These are phyloP conservation scores for Apium graveolens DNA, from an alignment of 129 eudicot genomes.

Conservation along the genomic window DNA sequence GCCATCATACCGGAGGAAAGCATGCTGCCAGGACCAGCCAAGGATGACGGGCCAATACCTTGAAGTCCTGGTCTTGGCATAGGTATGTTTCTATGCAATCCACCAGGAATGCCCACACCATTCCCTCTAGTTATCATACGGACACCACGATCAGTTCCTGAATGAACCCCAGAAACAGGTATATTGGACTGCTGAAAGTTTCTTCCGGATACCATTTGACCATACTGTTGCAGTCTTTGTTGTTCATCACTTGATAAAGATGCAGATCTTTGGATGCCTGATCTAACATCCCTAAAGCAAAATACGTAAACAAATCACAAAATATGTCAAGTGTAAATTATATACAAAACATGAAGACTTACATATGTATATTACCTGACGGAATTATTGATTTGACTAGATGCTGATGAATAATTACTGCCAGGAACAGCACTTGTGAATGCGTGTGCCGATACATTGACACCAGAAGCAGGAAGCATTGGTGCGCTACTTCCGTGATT, in stretches of 20 bases:
- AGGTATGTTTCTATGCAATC: conserved; percentile 57
- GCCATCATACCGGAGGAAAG: conserved; percentile 40
- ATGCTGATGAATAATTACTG: conserved; percentile 41
- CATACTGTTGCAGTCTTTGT: conserved; percentile 71
- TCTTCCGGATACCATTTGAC: conserved; percentile 58
- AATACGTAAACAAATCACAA: conserved; percentile 1
- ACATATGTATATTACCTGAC: conserved; percentile 43
- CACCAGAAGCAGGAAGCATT: conserved; percentile 46
- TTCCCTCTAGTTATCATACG: conserved; percentile 63
- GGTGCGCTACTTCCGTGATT: conserved; percentile 45
- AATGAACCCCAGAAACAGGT: conserved; percentile 53
- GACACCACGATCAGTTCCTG: conserved; percentile 58
- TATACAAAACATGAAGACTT: neutral
- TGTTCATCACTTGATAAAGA: conserved; percentile 73
- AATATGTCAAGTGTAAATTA: neutral
- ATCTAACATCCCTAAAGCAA: conserved; percentile 60
- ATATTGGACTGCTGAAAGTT: conserved; percentile 46
- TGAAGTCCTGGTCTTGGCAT: conserved; percentile 64
- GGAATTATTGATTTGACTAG: conserved; percentile 44
- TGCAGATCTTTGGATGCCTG: conserved; percentile 57
- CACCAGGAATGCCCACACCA: conserved; percentile 49
- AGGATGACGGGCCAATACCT: conserved; percentile 54
- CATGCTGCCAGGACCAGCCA: conserved; percentile 40
- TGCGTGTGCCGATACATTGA: conserved; percentile 46
- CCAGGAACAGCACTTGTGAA: conserved; percentile 44